Base-by-base conservation (phyloP, 805 yeast species). In the Metschnikowia matae region DNA sequence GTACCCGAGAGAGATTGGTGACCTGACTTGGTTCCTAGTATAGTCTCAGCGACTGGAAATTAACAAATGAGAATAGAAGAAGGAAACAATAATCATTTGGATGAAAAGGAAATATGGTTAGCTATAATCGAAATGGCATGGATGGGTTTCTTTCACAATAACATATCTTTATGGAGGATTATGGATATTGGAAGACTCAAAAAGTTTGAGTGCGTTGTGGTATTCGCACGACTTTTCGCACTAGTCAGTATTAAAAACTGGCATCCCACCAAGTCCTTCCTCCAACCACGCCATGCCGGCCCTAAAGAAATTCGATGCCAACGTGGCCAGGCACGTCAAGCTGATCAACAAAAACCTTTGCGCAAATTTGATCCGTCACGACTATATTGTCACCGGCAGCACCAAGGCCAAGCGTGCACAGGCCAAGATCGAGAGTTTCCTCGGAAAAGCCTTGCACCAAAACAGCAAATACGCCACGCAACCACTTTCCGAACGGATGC, bases 321-420 rank as follows among this genome's bases (percentile, higher is more conserved):
- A 73, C 46, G 74, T 68, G 65, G 71, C 71, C 17, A 68, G 73
- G 54, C 78, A 71, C 52, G 62, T 68, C 46, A 69, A 66, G 63
- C 71, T 68, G 75, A 73, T 73, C 70, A 68, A 71, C 59, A 72
- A 71, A 61, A 73, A 73, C 63, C 55, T 73, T 47, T 63, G 71
- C 50, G 76, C 78, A 47, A 71, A 70, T 54, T 57, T 73, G 50
- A 67, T 73, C 41, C 76, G 78, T 53, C 73, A 73, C 55, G 78
- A 71, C 48, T 63, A 69, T 49, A 69, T 73, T 14, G 74, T 73
- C 47, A 73, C 78, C 8, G 73, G 75, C 21, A 57, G 69, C 51
- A 60, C 76, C 50, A 73, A 71, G 54, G 78, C 78, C 54, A 73
- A 72, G 54, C 57, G 75, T 52, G 77, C 77, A 14, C 76, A 73